Evolutionary conservation across 176 grass and related monocot genomes (phyloP), one percentile per base, ranked within the genome.

Genomic region (Eleusine coracana): DNA sequence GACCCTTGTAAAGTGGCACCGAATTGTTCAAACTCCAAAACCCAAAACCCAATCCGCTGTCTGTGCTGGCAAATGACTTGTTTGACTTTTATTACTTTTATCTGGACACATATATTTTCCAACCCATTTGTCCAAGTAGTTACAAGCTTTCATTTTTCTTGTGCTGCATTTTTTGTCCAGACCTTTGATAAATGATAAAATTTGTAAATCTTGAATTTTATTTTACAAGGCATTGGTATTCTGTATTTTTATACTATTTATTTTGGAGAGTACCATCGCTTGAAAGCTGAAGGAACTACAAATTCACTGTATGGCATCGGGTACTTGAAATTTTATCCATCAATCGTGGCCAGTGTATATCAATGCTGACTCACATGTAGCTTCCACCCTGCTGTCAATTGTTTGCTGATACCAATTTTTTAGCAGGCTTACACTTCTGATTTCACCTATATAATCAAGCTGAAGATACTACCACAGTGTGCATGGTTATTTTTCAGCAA

Each of bases 401-500:
- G 55, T 76, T 77, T 71, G 27, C 65, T 67, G 7, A 17, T 52
- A 41, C 85, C 12, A 28, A 15, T 45, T 59, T 76, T 10, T 72
- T 39, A 20, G 21, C 83, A 89, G 83, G 72, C 15, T 23, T 82
- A 4, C 56, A 77, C 71, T 66, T 34, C 36, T 58, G 46, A 66
- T 72, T 48, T 86, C 66, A 86, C 9, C 25, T 29, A 11, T 28
- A 29, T 10, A 28, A 63, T 63, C 60, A 63, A 63, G 60, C 60
- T 29, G 25, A 63, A 63, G 60, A 63, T 28, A 63, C 25, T 63
- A 11, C 10, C 60, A 63, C 3, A 63, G 9, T 4, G 23, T 63
- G 58, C 73, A 66, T 82, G 78, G 27, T 89, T 85, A 23, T 66
- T 77, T 89, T 82, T 65, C 21, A 18, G 54, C 39, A 75, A 98